phyloP scores from a whole-genome alignment of 2,329 filamentous ascomycete species.

The Exophiala alcalophila region DNA sequence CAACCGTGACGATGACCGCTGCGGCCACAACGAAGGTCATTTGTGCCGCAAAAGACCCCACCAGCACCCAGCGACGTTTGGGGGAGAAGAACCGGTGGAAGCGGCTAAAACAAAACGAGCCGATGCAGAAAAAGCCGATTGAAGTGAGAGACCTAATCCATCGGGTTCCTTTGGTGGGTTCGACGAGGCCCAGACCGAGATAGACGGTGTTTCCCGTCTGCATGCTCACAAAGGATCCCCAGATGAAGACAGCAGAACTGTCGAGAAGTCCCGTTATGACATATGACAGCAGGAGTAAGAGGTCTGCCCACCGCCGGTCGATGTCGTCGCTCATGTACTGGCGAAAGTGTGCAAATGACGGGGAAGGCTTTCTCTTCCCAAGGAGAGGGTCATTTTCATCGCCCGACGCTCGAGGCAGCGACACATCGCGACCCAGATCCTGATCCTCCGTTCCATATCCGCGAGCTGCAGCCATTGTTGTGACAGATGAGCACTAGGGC shows the following conservation, averaged over 20 bases:
- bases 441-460: slow-evolving; percentile 18
- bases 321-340: slow-evolving; percentile 23
- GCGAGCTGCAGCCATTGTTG: slow-evolving; percentile 14
- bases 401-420: slow-evolving; percentile 3
- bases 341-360: slow-evolving; percentile 6
- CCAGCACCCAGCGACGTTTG: slow-evolving; percentile 63
- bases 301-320: slow-evolving; percentile 53
- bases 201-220: slow-evolving; percentile 84
- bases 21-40: slow-evolving; percentile 37
- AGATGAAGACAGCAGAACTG: slow-evolving; percentile 71
- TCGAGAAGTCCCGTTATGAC: slow-evolving; percentile 75
- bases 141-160: slow-evolving; percentile 73
- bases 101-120: slow-evolving; percentile 67
- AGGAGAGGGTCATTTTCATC: slow-evolving; percentile 17
- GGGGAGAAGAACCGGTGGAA: slow-evolving; percentile 64
- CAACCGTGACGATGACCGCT: slow-evolving; percentile 40
- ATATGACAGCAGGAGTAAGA: slow-evolving; percentile 69
- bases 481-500: slow-evolving; percentile 2
- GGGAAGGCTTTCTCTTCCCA: not conserved
- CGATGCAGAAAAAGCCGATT: slow-evolving; percentile 67
- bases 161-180: slow-evolving; percentile 53
- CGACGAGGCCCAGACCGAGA: slow-evolving; percentile 68
- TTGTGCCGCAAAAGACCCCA: slow-evolving; percentile 57
- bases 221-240: slow-evolving; percentile 80
- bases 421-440: slow-evolving; percentile 2